These are phyloP conservation scores for Geranium rotundifolium DNA, from an alignment of 345 rosid species.

Conservation along the genomic window DNA sequence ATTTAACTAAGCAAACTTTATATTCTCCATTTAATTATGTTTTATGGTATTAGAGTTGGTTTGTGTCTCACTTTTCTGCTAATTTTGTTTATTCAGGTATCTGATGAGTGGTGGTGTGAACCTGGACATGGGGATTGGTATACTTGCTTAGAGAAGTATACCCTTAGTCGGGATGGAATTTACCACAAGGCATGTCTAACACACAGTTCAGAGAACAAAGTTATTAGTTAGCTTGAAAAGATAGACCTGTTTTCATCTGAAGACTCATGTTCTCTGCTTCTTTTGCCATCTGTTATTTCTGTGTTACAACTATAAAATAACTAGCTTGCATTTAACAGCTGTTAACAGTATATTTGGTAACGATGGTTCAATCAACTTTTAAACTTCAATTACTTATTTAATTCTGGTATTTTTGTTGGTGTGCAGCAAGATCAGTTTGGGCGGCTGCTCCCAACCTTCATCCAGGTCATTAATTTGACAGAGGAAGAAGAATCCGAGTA, in stretches of 20 bases:
- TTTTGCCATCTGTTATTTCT: too few relatives aligned
- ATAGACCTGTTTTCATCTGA: too few relatives aligned
- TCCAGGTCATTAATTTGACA: slow-evolving; percentile 52
- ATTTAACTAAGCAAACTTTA: too few relatives aligned
- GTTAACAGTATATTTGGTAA: too few relatives aligned
- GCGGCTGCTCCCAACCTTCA: slow-evolving; percentile 58
- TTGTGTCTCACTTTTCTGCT: not conserved
- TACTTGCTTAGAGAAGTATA: slow-evolving; percentile 57
- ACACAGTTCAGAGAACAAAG: not conserved
- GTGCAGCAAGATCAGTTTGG: slow-evolving; percentile 67
- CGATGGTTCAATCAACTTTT: not conserved
- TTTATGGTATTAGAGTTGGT: too few relatives aligned
- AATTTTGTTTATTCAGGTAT: slow-evolving; percentile 27
- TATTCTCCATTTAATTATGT: too few relatives aligned
- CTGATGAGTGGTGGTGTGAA: slow-evolving; percentile 76
- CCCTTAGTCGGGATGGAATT: slow-evolving; percentile 63
- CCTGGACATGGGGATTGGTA: slow-evolving; percentile 82
- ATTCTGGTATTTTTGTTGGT: slow-evolving; percentile 6
- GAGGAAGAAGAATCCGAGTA: slow-evolving; percentile 58
- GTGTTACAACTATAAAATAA: too few relatives aligned
- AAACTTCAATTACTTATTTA: not conserved
- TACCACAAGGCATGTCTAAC: slow-evolving; percentile 51
- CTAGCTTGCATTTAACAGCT: too few relatives aligned
- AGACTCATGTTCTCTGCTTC: too few relatives aligned
- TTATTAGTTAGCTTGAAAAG: too few relatives aligned